Conservation (phyloP, 345 rosid species). For the Linum tenue region DNA sequence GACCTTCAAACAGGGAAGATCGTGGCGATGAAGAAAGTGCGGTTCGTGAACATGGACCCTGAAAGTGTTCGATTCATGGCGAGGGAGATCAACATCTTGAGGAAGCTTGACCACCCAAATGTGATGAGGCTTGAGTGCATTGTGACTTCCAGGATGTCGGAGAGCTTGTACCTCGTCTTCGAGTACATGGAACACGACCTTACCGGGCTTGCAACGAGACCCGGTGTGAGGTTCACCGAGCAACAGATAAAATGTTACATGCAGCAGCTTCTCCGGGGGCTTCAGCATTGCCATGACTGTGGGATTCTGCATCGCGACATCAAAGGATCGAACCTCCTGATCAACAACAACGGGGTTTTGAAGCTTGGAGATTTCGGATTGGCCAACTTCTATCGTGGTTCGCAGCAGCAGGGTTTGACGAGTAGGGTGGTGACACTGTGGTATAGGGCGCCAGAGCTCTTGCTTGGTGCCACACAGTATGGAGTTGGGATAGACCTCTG, state of each 20-base stretch:
- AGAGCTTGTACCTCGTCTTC: slow-evolving; percentile 1
- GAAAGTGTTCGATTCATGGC: slow-evolving; percentile 8
- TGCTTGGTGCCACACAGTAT: slow-evolving; percentile 80
- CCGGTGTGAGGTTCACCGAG: slow-evolving; percentile 1
- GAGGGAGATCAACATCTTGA: not conserved
- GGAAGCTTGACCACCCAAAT: slow-evolving; percentile 3
- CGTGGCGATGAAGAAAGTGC: not conserved
- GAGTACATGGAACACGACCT: slow-evolving; percentile 7
- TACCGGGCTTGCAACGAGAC: not conserved
- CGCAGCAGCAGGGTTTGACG: slow-evolving; percentile 50
- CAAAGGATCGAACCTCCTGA: slow-evolving; percentile 80
- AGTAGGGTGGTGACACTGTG: slow-evolving; percentile 96
- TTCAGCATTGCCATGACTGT: slow-evolving; percentile 61
- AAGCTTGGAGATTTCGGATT: slow-evolving; percentile 92
- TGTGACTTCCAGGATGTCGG: not conserved
- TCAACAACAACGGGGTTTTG: slow-evolving; percentile 62
- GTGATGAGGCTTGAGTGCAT: slow-evolving; percentile 6
- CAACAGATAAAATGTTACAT: slow-evolving; percentile 7
- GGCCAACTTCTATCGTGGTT: slow-evolving; percentile 50
- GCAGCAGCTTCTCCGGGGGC: slow-evolving; percentile 1
- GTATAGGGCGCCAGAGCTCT: slow-evolving; percentile 94
- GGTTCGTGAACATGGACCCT: slow-evolving; percentile 5
- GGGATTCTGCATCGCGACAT: slow-evolving; percentile 87
- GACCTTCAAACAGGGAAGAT: slow-evolving; percentile 1
- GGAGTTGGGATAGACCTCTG: slow-evolving; percentile 83